These are phyloP conservation scores for Mitragyna speciosa DNA, from an alignment of 257 asterid species.

Conservation along the genomic window DNA sequence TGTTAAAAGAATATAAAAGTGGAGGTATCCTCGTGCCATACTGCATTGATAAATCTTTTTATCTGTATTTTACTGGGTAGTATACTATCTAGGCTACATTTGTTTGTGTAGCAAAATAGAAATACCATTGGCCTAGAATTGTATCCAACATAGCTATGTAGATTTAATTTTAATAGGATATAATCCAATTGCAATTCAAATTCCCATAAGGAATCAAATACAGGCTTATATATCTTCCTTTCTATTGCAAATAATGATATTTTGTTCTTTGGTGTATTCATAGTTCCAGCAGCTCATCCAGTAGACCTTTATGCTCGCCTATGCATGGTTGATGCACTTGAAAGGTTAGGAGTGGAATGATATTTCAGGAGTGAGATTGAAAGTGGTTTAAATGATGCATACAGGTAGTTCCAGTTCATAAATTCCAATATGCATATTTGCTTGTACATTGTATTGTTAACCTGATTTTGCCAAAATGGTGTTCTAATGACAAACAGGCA, in stretches of 20 bases:
- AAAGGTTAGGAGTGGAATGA: conserved; percentile 28
- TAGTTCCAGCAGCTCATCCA: conserved; percentile 33
- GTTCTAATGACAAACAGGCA: neutral
- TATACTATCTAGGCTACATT: too few relatives aligned
- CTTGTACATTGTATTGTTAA: neutral
- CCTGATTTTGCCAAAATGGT: too few relatives aligned
- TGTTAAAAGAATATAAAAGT: conserved; percentile 9
- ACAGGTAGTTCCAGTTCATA: too few relatives aligned
- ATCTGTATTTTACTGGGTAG: too few relatives aligned
- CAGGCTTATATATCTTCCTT: too few relatives aligned
- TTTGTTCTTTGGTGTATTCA: neutral
- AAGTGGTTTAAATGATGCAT: conserved; percentile 20
- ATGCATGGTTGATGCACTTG: conserved; percentile 27
- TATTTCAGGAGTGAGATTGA: conserved; percentile 20
- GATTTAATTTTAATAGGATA: too few relatives aligned
- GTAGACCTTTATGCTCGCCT: conserved; percentile 14
- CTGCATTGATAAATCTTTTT: too few relatives aligned
- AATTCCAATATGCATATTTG: neutral
- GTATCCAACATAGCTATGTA: too few relatives aligned
- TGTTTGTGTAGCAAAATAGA: too few relatives aligned
- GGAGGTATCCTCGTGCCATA: conserved; percentile 28
- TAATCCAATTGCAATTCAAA: too few relatives aligned
- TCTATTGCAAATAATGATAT: neutral
- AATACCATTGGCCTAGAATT: too few relatives aligned
- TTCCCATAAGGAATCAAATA: too few relatives aligned